phyloP scores from a whole-genome alignment of 2,329 filamentous ascomycete species.

The Colletotrichum lupini region DNA sequence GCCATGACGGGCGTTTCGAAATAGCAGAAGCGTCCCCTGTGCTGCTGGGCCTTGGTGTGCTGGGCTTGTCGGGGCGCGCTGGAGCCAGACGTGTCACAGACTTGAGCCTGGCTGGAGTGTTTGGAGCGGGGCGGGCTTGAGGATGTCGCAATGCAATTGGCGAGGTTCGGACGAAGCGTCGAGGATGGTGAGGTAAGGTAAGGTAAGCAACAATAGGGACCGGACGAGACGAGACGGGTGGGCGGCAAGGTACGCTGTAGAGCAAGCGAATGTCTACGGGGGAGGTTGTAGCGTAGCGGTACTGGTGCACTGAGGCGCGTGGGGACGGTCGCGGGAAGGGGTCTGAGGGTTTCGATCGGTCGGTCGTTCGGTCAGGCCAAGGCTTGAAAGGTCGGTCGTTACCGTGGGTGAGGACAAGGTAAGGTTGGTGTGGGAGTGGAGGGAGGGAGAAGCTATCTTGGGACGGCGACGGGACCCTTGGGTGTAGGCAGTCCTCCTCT shows the following conservation, averaged over 20 bases:
- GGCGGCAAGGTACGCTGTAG: slow-evolving; percentile 14
- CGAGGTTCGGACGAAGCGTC: slow-evolving; percentile 31
- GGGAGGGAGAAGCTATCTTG: background rate
- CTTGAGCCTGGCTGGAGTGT: slow-evolving; percentile 16
- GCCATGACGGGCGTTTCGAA: slow-evolving; percentile 35
- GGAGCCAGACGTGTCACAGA: slow-evolving; percentile 35
- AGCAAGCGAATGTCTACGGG: slow-evolving; percentile 32
- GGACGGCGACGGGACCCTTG: background rate
- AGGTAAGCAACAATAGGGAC: background rate
- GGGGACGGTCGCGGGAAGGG: slow-evolving; percentile 15
- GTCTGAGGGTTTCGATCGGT: slow-evolving; percentile 19
- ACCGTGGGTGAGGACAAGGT: background rate
- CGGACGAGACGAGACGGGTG: background rate
- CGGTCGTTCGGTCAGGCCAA: background rate
- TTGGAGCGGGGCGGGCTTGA: slow-evolving; percentile 27
- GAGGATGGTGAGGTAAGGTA: slow-evolving; percentile 10
- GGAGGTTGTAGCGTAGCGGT: background rate
- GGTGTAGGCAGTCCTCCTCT: background rate
- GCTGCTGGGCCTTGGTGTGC: background rate
- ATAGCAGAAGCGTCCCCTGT: slow-evolving; percentile 13
- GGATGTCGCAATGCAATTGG: slow-evolving; percentile 32
- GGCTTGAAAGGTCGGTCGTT: background rate
- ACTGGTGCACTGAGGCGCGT: background rate
- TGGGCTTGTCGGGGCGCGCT: slow-evolving; percentile 11
- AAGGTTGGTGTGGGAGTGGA: background rate